Evolutionary conservation across 345 rosid genomes (phyloP).

Genomic region (rapeseed (Brassica napus)): Da-Ae NC_063438.1:27871001-27871500

Average conservation of each 20-base stretch:
- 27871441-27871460: slow-evolving; percentile 30
- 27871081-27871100: slow-evolving; percentile 23
- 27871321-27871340: slow-evolving; percentile 24
- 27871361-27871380: slow-evolving; percentile 25
- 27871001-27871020: slow-evolving; percentile 24
- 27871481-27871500: neutral
- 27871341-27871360: slow-evolving; percentile 31
- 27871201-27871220: slow-evolving; percentile 15
- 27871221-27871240: neutral
- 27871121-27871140: slow-evolving; percentile 16
- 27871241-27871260: slow-evolving; percentile 25
- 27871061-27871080: slow-evolving; percentile 17
- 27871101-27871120: slow-evolving; percentile 2
- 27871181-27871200: slow-evolving; percentile 28
- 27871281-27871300: slow-evolving; percentile 24
- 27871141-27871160: slow-evolving; percentile 6
- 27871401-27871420: slow-evolving; percentile 16
- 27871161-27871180: slow-evolving; percentile 25
- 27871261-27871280: slow-evolving; percentile 14
- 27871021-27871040: slow-evolving; percentile 24
- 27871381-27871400: slow-evolving; percentile 30
- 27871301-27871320: slow-evolving; percentile 19
- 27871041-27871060: neutral
- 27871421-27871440: slow-evolving; percentile 18
- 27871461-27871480: slow-evolving; percentile 32